Evolutionary conservation across 2,329 filamentous ascomycete species (phyloP), one percentile per base, ranked within the genome.

Genomic region (Cladosporium austrohemisphaericum): DNA sequence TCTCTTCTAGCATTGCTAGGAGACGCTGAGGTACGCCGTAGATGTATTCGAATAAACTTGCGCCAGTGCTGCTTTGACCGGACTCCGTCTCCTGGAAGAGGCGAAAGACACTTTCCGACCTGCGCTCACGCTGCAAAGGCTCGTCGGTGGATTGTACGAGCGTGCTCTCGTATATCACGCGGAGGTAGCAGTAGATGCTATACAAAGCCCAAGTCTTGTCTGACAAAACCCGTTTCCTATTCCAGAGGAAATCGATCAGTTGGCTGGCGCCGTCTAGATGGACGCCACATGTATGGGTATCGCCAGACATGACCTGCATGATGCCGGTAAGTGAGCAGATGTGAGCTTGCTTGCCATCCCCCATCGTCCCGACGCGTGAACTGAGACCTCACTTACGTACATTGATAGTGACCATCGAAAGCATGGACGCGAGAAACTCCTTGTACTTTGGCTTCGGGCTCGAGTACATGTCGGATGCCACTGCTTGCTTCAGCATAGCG

Each of bases 261-360:
- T 53, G 49, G 57, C 47, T 40, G 52, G 51, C 11, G 31, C 33
- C 36, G 40, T 35, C 50, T 32, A 60, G 10, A 50, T 59, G 19
- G 5, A 49, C 41, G 13, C 41, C 41, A 18, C 41, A 45, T n/a
- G 41, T 45, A 10, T 22, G 20, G 6, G 41, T 45, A 26, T 45
- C 41, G 8, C 41, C 41, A 26, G 41, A 45, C 41, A 45, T 45
- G 8, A 45, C 41, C 41, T 45, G 29, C 4, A n/a, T 19, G 4
- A 8, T n/a, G 6, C 25, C 13, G 8, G 20, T n/a, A 6, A 22
- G 11, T 14, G n/a, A n/a, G n/a, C n/a, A 23, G 4, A 11, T 18
- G 13, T 23, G 9, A 33, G 28, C 14, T 3, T 23, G 5, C 2
- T 11, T 32, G 18, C 4, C 2, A 9, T 20, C 16, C 11, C 20